Base-by-base conservation (phyloP, 2,329 filamentous ascomycete genomes). In the Xylaria sp. region DNA sequence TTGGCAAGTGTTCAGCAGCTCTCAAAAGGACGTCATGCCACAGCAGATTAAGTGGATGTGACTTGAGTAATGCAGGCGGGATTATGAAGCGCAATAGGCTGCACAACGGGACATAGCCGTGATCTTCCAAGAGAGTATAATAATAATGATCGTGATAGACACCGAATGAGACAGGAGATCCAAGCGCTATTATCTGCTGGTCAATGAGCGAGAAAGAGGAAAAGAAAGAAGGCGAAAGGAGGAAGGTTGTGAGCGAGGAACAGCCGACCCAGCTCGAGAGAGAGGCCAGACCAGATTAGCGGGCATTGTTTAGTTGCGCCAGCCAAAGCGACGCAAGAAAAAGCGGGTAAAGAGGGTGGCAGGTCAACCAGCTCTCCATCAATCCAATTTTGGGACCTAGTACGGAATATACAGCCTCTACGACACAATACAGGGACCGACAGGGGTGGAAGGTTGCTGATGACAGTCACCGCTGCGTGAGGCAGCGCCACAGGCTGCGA, bases 261-360 rank as follows among this genome's bases (percentile, higher is more conserved):
- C 19, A 31, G 54, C 29, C 29, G 44, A 62, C 40, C 59, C 54
- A 55, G 38, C 49, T 62, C 46, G 25, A 59, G 43, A 40, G 47
- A 41, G 29, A 60, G 46, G 59, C 53, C 23, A 51, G 41, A 41
- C 33, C 44, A 58, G 62, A 31, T 33, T 54, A 49, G 48, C 54
- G 41, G 58, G 58, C 46, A n/a, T 60, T 58, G 57, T 60, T 58
- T 56, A 54, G 21, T 54, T 58, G 62, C 58, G 58, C 44, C 54
- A 62, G 51, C 54, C 58, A 52, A 49, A 61, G 54, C 57, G 58
- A 54, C 41, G 51, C 61, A 69, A n/a, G 66, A 64, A 61, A 61
- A 65, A 63, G 69, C 63, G 66, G 66, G 67, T 67, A 68, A 70
- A 67, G 62, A 63, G 65, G 71, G 70, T 73, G 70, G 71, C 70